A percentile compares a stretch with the other conserved stretches of the same genome.
phyloP scores from a whole-genome alignment of 164 flowering plant species.

The Platanus orientalis region DNA sequence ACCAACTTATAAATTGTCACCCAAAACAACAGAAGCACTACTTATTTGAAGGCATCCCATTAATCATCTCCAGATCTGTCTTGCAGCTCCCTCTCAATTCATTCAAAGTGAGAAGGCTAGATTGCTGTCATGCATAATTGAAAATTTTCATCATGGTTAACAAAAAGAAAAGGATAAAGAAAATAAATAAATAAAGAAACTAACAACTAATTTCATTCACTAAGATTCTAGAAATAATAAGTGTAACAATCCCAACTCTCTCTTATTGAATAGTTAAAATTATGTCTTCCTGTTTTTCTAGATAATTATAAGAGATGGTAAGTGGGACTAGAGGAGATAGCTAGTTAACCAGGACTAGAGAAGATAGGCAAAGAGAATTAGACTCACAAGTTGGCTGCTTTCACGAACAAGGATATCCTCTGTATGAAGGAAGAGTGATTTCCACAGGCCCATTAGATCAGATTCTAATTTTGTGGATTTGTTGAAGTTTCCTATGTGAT shows the following conservation, averaged over 20 bases:
- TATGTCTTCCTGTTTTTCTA: neutral
- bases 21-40: slow-evolving; percentile 11
- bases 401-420: slow-evolving; percentile 53
- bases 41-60: slow-evolving; percentile 29
- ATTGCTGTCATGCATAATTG: slow-evolving; percentile 46
- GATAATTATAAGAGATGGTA: neutral
- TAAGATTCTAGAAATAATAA: neutral
- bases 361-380: neutral
- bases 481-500: slow-evolving; percentile 25
- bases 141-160: slow-evolving; percentile 2
- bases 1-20: slow-evolving; percentile 2
- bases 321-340: neutral
- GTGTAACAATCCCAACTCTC: neutral
- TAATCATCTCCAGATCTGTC: slow-evolving; percentile 47
- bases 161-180: neutral
- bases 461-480: slow-evolving; percentile 41
- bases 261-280: neutral
- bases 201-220: neutral
- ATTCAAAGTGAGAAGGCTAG: slow-evolving; percentile 35
- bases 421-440: slow-evolving; percentile 66
- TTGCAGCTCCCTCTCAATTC: slow-evolving; percentile 73
- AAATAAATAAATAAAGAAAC: neutral
- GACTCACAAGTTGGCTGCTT: slow-evolving; percentile 68
- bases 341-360: too few species aligned
- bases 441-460: slow-evolving; percentile 71